These are phyloP conservation scores for Pyrenophora tritici-repentis DNA, from an alignment of 2,329 filamentous ascomycete species.

Conservation along the genomic window DNA sequence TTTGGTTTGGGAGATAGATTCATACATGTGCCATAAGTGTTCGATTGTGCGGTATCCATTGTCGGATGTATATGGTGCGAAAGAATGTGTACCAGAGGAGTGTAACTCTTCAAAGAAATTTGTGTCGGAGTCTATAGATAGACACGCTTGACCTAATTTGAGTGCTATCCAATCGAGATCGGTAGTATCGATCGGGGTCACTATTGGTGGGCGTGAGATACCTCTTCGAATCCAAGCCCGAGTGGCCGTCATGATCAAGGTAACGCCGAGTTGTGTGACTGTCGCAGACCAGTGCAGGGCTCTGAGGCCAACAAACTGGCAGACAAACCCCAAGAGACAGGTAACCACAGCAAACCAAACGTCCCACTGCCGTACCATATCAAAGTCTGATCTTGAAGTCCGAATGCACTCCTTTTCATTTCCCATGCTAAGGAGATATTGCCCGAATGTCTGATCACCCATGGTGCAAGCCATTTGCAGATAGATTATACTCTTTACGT, in stretches of 20 bases:
- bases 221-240: slow-evolving; percentile 7
- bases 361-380: neutral
- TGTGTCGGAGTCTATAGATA: too few species aligned
- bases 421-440: neutral
- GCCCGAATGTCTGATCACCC: neutral
- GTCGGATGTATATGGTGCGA: too few species aligned
- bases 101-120: too few species aligned
- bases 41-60: too few species aligned
- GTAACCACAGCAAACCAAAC: neutral
- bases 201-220: neutral
- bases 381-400: neutral
- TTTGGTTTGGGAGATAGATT: too few species aligned
- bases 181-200: neutral
- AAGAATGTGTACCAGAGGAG: too few species aligned
- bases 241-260: neutral
- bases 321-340: neutral
- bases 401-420: neutral
- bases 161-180: neutral
- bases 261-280: slow-evolving; percentile 12
- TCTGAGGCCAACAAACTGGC: slow-evolving; percentile 19
- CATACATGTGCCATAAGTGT: too few species aligned
- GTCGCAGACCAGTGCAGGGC: slow-evolving; percentile 13
- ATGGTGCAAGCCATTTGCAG: neutral
- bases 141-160: neutral
- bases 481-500: neutral